Evolutionary conservation across 2,329 filamentous ascomycete species (phyloP), one percentile per base, ranked within the genome.

Genomic region (Sporothrix pallida): DNA sequence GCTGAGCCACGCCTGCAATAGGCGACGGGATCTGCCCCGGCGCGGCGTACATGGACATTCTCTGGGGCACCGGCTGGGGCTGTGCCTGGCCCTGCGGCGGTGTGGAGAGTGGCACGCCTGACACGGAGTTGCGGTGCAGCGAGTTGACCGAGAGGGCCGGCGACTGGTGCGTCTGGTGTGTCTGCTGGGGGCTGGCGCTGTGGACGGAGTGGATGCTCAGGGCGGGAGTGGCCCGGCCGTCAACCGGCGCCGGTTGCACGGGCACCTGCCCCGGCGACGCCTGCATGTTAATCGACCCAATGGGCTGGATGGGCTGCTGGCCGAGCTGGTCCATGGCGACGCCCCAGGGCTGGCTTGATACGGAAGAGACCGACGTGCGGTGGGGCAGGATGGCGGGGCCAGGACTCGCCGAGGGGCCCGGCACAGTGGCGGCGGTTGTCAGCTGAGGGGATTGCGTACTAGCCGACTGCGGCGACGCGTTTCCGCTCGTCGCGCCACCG

Each of bases 51-150:
- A 74, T 60, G 26, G 73, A 72, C 71, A 74, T 71, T 17, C 67
- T 31, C 3, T 73, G 73, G 13, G 58, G 67, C 5, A 46, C 70
- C 8, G 70, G 31, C 20, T 52, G 70, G 3, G 20, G 15, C 15
- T 63, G 20, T 3, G 20, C 48, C n/a, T 48, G 50, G 1, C 63
- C 50, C 2, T 60, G 67, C 42, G 68, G 56, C 2, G 72, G 72
- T 7, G 69, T 74, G 1, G 54, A 15, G 12, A 62, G 42, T 8
- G 56, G 7, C 15, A n/a, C 20, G 7, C 71, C 69, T 5, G 73
- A 50, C n/a, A 72, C 17, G 0, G 76, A 75, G 23, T 69, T 54
- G 17, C 73, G 56, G 56, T 76, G 76, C 37, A 73, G 8, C 13
- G 75, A 74, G 23, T 42, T 74, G 20, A 56, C 54, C 2, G 72